A percentile compares a stretch with the other conserved stretches of the same genome.
These are phyloP conservation scores for Medicago ruthenica DNA, from an alignment of 306 rosid species.

Conservation along the genomic window DNA sequence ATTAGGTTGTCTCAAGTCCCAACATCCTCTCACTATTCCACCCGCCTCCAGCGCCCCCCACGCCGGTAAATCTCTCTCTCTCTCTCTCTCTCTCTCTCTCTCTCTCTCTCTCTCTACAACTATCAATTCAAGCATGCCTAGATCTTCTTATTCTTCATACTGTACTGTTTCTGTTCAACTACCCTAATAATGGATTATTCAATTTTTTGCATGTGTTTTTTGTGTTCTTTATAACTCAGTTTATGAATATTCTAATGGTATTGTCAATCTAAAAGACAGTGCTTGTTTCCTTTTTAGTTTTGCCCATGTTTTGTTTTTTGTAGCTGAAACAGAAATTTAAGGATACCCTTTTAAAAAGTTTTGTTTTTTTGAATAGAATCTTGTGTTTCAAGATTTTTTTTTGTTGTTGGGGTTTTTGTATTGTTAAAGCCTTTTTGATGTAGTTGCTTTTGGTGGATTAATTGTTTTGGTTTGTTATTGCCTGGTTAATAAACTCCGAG, in stretches of 20 bases:
- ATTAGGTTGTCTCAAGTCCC: conserved; percentile 31
- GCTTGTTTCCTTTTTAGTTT: not conserved
- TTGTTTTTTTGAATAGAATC: not conserved
- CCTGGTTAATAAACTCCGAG: not conserved
- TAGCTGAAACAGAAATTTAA: not conserved
- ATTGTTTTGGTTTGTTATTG: conserved; percentile 3
- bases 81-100: conserved; percentile 17
- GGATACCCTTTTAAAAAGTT: conserved; percentile 27
- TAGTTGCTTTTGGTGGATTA: conserved; percentile 17
- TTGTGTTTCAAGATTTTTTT: not conserved
- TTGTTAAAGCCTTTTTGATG: conserved; percentile 3
- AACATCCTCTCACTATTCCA: conserved; percentile 34
- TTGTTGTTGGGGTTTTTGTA: not conserved
- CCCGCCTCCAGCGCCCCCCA: conserved; percentile 35
- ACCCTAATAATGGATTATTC: not conserved
- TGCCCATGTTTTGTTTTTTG: not conserved
- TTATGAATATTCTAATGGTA: not conserved
- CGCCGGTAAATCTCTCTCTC: conserved; percentile 38
- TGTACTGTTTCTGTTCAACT: conserved; percentile 12
- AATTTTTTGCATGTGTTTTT: conserved; percentile 15
- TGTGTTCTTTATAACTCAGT: not conserved
- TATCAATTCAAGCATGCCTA: conserved; percentile 30
- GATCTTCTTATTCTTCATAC: conserved; percentile 37
- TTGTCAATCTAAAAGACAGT: not conserved
- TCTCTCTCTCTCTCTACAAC: not conserved